phyloP scores from a whole-genome alignment of 805 yeast genomes.

The Nakazawaea wickerhamii region DNA sequence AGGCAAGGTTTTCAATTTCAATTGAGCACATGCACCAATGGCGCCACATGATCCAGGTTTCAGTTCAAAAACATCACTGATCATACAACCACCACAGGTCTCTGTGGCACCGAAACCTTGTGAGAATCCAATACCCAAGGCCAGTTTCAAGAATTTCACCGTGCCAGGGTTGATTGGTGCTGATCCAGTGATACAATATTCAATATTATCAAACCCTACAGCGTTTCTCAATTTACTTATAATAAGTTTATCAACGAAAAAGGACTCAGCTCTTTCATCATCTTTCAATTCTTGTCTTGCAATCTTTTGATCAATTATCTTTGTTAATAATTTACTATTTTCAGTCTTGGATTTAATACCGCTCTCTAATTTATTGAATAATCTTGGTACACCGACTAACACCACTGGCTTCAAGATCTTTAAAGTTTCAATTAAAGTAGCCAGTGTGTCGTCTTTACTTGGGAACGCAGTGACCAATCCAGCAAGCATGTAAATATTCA shows the following conservation, averaged over 20 bases:
- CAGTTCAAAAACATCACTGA: conserved; percentile 36
- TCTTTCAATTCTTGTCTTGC: conserved; percentile 13
- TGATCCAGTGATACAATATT: conserved; percentile 47
- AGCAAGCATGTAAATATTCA: conserved; percentile 4
- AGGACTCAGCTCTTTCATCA: conserved; percentile 13
- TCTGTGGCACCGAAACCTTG: conserved; percentile 82
- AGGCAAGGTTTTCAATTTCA: conserved; percentile 59
- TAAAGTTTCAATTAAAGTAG: conserved; percentile 54
- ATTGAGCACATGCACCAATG: conserved; percentile 48
- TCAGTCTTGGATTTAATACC: conserved; percentile 46
- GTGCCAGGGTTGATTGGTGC: conserved; percentile 69
- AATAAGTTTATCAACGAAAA: conserved; percentile 30
- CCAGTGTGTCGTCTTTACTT: conserved; percentile 40
- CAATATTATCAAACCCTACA: conserved; percentile 42
- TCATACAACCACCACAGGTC: conserved; percentile 56
- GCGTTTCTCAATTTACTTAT: conserved; percentile 35
- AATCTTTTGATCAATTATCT: conserved; percentile 11
- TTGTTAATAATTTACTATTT: conserved; percentile 14
- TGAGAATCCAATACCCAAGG: conserved; percentile 45
- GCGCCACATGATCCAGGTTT: conserved; percentile 57
- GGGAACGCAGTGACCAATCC: conserved; percentile 41
- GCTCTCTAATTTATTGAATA: conserved; percentile 56
- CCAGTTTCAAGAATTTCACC: conserved; percentile 54
- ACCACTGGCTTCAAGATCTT: conserved; percentile 47
- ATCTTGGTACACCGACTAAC: conserved; percentile 58